Conservation (phyloP, 441 rosid species). For the Codiaeum variegatum region DNA sequence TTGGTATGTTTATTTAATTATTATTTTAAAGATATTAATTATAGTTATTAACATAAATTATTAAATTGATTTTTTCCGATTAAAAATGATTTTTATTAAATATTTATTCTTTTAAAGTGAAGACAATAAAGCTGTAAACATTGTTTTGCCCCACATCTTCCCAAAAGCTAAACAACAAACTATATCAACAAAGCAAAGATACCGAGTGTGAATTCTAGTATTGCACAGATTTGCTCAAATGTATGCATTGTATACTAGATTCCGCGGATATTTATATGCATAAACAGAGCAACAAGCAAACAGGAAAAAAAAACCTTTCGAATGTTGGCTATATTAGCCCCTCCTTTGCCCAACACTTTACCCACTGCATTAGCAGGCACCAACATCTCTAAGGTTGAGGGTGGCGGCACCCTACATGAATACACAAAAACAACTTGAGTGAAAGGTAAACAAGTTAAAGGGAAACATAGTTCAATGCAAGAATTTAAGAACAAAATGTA, state of each 20-base stretch:
- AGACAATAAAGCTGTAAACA: too few relatives aligned
- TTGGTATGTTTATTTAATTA: too few relatives aligned
- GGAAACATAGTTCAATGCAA: slow-evolving; percentile 6
- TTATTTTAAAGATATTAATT: too few relatives aligned
- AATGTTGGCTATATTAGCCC: slow-evolving; percentile 80
- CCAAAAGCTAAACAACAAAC: not conserved
- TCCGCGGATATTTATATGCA: not conserved
- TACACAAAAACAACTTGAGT: slow-evolving; percentile 16
- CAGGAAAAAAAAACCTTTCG: slow-evolving; percentile 55
- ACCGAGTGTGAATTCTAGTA: not conserved
- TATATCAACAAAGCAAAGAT: not conserved
- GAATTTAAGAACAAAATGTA: slow-evolving; percentile 17
- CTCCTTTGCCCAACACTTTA: slow-evolving; percentile 91
- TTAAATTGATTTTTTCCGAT: too few relatives aligned
- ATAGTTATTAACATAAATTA: too few relatives aligned
- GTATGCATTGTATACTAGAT: not conserved
- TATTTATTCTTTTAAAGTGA: too few relatives aligned
- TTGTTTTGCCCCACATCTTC: not conserved
- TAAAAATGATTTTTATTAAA: too few relatives aligned
- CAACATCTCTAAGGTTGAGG: slow-evolving; percentile 68
- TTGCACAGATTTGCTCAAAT: not conserved
- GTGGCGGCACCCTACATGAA: slow-evolving; percentile 47
- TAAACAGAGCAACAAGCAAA: not conserved
- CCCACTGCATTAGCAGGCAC: slow-evolving; percentile 80
- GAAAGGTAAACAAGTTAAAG: not conserved